Evolutionary conservation across 2,329 filamentous ascomycete species (phyloP), one percentile per base, ranked within the genome.

Genomic region (Colletotrichum sp.): DNA sequence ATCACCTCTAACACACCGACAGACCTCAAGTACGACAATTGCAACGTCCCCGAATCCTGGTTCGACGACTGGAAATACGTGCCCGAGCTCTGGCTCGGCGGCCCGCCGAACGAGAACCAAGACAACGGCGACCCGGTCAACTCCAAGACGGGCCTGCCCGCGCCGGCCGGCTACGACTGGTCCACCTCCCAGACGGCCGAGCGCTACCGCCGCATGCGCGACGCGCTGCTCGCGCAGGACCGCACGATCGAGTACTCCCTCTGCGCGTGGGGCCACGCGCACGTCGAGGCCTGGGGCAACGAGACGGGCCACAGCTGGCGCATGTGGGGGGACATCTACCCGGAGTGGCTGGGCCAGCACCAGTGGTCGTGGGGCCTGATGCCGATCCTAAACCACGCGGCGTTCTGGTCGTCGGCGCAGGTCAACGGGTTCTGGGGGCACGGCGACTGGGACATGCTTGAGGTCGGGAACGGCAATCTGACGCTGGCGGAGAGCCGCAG

Each of bases 21-120:
- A 87, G 87, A 91, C 73, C 81, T 90, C 16, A 92, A 91, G 82
- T 91, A 90, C 78, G 90, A 92, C 79, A 91, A 92, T 80, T 92
- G 90, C 81, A 81, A 85, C 65, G 79, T 86, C 5, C 85, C 85
- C 2, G 63, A 78, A 6, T 81, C 84, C 30, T 86, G 85, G 85
- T 79, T 77, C 10, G 84, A 86, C 74, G 71, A 82, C 43, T 86
- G 83, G 72, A 77, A 80, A 52, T 80, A 80, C 67, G 76, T 81
- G 61, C 80, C 79, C 59, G 78, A 82, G 74, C 71, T 74, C 76
- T 78, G 74, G 76, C 72, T 75, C 67, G 77, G 78, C 75, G 83
- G 82, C 48, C 83, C 86, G 10, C 84, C 84, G 26, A 73, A 78
- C 73, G 76, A 78, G 48, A 64, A 76, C 48, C 71, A 77, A 43